Base-by-base conservation (phyloP, 2,329 filamentous ascomycete species). In the Colletotrichum somersetense region DNA sequence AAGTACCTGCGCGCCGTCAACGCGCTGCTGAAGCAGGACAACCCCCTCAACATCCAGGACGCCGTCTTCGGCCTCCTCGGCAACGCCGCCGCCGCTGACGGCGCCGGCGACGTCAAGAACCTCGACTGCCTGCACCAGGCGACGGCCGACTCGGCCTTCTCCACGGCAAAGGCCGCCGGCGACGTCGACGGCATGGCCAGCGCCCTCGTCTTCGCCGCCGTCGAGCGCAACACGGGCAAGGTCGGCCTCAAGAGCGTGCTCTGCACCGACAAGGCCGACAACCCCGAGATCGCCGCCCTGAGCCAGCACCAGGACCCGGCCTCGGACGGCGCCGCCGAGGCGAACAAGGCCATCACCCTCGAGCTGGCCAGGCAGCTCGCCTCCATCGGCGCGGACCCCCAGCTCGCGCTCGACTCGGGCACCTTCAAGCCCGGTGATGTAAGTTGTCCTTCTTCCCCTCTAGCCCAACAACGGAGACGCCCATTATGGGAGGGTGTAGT, bases 281-380 rank as follows among this genome's bases (percentile, higher is more conserved):
- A 93, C 81, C 86, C 90, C 3, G 90, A 92, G 82, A 91, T 93
- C 76, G 87, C 85, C 38, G 89, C 89, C 55, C 79, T 93, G 71
- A 81, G 84, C 66, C 89, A 91, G 80, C 91, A 92, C 80, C 90
- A 93, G 81, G 91, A 93, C 78, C 89, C 91, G 38, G 91, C 91
- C 26, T 88, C 88, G 0, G 77, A 84, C 3, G 86, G 85, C 53
- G 88, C 90, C 16, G 85, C 86, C 18, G 85, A 79, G 1, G 81
- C 83, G 59, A 92, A 92, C 84, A 91, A 91, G 82, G 82, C 84
- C 46, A 88, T 92, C 75, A 86, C 88, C 58, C 83, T 91, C 8
- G 85, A 85, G 56, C 82, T 92, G 4, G 90, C 91, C 23, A 81
- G 83, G 64, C 88, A 92, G 81, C 87, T 92, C 63, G 85, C 86